These are phyloP conservation scores for Panicum miliaceum DNA, from an alignment of 176 grass and related monocot genomes.

Conservation along the genomic window DNA sequence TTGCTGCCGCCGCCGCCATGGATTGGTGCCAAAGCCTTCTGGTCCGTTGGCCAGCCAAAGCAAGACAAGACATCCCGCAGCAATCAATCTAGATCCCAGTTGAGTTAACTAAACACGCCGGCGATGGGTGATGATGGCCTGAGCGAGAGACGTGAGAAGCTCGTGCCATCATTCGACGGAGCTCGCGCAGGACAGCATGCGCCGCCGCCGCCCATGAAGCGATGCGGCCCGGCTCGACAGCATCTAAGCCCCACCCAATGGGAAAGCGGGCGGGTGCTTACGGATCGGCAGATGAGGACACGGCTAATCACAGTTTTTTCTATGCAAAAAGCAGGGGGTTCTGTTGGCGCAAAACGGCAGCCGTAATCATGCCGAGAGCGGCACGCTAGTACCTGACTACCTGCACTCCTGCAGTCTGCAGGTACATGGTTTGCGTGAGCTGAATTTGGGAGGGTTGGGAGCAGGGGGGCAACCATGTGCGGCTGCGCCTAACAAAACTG, in stretches of 20 bases:
- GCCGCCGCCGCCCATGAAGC: conserved; percentile 35
- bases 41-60: not conserved
- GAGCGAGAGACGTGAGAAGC: not conserved
- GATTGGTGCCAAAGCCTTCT: conserved; percentile 9
- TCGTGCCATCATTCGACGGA: conserved; percentile 38
- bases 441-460: not conserved
- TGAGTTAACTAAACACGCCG: conserved; percentile 22
- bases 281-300: conserved; percentile 27
- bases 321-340: conserved; percentile 16
- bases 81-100: not conserved
- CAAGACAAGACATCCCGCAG: conserved; percentile 2
- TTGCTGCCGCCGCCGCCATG: conserved; percentile 5
- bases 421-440: conserved; percentile 6
- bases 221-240: conserved; percentile 39
- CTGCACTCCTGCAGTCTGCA: not conserved
- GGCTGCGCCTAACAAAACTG: not conserved
- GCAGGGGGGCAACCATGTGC: not conserved
- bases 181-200: not conserved
- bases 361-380: conserved; percentile 48
- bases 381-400: conserved; percentile 26
- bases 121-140: conserved; percentile 29
- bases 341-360: conserved; percentile 39
- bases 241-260: conserved; percentile 13
- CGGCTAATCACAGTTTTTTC: conserved; percentile 19
- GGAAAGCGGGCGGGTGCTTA: conserved; percentile 2